Conservation (phyloP, 2,329 filamentous ascomycete species). For the Colletotrichum truncatum region DNA sequence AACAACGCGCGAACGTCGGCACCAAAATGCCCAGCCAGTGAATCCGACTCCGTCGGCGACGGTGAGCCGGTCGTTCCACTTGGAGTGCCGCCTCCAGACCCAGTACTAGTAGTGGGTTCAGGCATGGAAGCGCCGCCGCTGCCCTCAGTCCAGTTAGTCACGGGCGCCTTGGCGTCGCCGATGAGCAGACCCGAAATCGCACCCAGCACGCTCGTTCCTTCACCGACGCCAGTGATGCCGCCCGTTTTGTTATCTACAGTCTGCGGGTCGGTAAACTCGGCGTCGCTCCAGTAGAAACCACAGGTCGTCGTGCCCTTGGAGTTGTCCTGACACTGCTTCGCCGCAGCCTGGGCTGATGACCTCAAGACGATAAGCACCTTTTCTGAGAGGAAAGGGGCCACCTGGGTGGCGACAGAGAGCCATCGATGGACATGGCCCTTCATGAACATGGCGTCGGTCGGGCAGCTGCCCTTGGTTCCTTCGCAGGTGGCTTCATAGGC, state of each 20-base stretch:
- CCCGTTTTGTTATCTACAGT: constrained; percentile 55
- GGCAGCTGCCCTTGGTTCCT: constrained; percentile 53
- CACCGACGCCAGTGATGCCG: constrained; percentile 55
- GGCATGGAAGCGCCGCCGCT: background rate
- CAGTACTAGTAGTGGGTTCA: too few relatives aligned
- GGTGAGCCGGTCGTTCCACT: background rate
- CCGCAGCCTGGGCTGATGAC: constrained; percentile 58
- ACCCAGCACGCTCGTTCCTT: constrained; percentile 55
- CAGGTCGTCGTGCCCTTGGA: constrained; percentile 49
- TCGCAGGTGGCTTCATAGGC: constrained; percentile 73
- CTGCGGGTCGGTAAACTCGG: constrained; percentile 43
- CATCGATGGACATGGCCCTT: constrained; percentile 66
- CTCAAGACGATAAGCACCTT: constrained; percentile 54
- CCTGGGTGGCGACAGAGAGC: constrained; percentile 56
- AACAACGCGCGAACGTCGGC: background rate
- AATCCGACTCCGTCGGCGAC: background rate
- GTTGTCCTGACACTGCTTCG: constrained; percentile 58
- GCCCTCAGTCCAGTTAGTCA: background rate
- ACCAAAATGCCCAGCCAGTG: background rate
- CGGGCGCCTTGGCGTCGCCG: constrained; percentile 14
- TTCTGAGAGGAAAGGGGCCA: constrained; percentile 58
- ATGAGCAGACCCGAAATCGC: constrained; percentile 52
- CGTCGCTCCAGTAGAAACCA: constrained; percentile 56
- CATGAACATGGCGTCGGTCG: constrained; percentile 66
- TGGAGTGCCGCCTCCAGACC: background rate